phyloP scores from a whole-genome alignment of 768 basidiomycete genomes.

The Trametopsis cervina region DNA sequence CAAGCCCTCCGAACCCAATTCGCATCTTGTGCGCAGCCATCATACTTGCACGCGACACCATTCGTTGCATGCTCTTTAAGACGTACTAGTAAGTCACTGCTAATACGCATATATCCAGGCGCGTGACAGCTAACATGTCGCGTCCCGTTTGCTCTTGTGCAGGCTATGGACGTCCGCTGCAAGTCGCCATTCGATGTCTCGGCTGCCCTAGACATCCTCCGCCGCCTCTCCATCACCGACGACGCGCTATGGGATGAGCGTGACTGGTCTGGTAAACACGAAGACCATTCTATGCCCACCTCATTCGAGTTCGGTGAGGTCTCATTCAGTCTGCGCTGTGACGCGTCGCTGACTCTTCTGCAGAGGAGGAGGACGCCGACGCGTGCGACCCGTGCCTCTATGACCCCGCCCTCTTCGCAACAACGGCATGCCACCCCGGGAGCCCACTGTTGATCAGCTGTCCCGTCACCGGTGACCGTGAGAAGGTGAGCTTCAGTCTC shows the following conservation, averaged over 20 bases:
- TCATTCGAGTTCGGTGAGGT: neutral
- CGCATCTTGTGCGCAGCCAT: neutral
- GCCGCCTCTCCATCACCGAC: conserved; percentile 5
- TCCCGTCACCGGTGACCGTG: conserved; percentile 2
- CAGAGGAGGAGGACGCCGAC: conserved; percentile 11
- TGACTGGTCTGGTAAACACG: neutral
- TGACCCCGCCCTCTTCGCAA: conserved; percentile 11
- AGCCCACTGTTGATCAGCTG: neutral
- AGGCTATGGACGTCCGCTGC: conserved; percentile 1
- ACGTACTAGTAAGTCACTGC: no score
- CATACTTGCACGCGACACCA: neutral
- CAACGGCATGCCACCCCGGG: conserved; percentile 2
- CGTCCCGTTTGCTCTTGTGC: neutral
- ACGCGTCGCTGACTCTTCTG: neutral
- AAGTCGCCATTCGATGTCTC: conserved; percentile 1
- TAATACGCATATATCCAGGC: no score
- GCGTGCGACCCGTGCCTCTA: conserved; percentile 12
- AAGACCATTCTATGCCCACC: neutral
- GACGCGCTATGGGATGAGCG: neutral
- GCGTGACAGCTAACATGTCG: neutral
- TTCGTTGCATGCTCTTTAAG: no score
- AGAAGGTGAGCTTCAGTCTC: conserved; percentile 9
- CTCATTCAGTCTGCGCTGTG: neutral
- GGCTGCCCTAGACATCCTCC: conserved; percentile 2
- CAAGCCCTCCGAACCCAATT: neutral